A percentile compares a stretch with the other conserved stretches of the same genome.
Evolutionary conservation across 805 yeast genomes (phyloP).

Genomic region (Metschnikowia continentalis): DNA sequence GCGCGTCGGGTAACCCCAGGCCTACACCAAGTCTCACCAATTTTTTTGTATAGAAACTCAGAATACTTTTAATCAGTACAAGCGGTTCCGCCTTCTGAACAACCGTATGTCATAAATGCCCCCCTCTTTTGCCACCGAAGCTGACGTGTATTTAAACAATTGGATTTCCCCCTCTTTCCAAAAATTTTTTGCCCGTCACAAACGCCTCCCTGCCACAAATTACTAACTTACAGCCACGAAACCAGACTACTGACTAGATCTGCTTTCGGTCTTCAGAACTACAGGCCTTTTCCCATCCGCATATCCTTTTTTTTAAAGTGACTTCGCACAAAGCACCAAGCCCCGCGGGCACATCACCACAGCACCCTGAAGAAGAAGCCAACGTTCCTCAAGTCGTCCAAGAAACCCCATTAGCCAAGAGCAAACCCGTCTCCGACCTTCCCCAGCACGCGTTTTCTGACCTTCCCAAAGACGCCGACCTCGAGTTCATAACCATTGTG

Average conservation of each 20-base stretch:
- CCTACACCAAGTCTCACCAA: constrained; percentile 13
- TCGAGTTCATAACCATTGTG: constrained; percentile 31
- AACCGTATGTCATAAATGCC: not conserved
- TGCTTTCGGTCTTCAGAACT: constrained; percentile 14
- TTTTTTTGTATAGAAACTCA: constrained; percentile 8
- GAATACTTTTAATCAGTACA: constrained; percentile 3
- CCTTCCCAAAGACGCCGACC: constrained; percentile 1
- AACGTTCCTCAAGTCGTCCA: constrained; percentile 6
- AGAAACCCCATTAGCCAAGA: constrained; percentile 10
- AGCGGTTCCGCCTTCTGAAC: constrained; percentile 8
- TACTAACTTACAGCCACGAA: constrained; percentile 7
- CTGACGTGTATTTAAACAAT: not conserved
- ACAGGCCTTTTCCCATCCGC: constrained; percentile 1
- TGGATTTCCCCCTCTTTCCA: not conserved
- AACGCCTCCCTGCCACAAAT: not conserved
- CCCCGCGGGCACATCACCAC: constrained; percentile 37
- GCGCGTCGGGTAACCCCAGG: constrained; percentile 13
- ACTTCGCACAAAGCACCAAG: constrained; percentile 28
- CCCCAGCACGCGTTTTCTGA: not conserved
- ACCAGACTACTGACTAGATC: constrained; percentile 42
- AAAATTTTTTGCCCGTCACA: not conserved
- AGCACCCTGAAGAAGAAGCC: constrained; percentile 7
- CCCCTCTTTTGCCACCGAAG: too few relatives aligned
- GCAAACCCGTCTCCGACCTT: not conserved
- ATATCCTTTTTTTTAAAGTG: constrained; percentile 23